Evolutionary conservation across 768 basidiomycete genomes (phyloP).

Genomic region (Postia placenta): DNA sequence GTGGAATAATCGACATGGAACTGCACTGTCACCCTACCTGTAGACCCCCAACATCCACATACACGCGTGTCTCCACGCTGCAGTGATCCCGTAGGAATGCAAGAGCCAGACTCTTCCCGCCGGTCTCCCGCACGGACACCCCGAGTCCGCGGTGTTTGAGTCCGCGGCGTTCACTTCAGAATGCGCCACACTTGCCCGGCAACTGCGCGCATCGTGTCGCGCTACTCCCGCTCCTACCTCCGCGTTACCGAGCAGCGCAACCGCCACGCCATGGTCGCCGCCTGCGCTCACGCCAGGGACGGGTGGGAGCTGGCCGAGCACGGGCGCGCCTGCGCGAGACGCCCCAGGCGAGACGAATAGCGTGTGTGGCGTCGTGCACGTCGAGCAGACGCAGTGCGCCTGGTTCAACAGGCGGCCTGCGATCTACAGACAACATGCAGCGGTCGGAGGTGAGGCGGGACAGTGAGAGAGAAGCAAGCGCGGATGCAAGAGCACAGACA

Average conservation of each 20-base stretch:
- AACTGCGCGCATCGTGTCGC: slow-evolving; percentile 22
- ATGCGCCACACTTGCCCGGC: slow-evolving; percentile 28
- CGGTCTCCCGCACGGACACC: too few species aligned
- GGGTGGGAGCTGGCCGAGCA: slow-evolving; percentile 80
- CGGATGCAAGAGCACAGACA: slow-evolving; percentile 71
- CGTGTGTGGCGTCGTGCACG: slow-evolving; percentile 57
- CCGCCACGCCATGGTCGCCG: slow-evolving; percentile 67
- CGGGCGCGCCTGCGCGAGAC: slow-evolving; percentile 50
- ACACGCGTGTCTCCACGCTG: too few species aligned
- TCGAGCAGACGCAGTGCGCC: slow-evolving; percentile 74
- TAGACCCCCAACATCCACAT: too few species aligned
- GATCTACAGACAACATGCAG: slow-evolving; percentile 46
- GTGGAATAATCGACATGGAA: too few species aligned
- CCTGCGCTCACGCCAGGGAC: slow-evolving; percentile 66
- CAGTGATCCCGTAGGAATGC: too few species aligned
- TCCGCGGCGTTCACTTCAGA: too few species aligned
- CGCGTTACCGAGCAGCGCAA: slow-evolving; percentile 21
- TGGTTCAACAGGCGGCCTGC: slow-evolving; percentile 86
- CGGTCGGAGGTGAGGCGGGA: neutral
- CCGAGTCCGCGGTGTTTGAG: too few species aligned
- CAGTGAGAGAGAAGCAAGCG: neutral
- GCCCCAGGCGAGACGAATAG: slow-evolving; percentile 65
- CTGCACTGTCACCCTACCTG: too few species aligned
- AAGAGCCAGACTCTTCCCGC: too few species aligned
- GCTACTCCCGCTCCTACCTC: slow-evolving; percentile 16